Evolutionary conservation across 2,329 filamentous ascomycete genomes (phyloP).

Genomic region (Emergomyces orientalis): DNA sequence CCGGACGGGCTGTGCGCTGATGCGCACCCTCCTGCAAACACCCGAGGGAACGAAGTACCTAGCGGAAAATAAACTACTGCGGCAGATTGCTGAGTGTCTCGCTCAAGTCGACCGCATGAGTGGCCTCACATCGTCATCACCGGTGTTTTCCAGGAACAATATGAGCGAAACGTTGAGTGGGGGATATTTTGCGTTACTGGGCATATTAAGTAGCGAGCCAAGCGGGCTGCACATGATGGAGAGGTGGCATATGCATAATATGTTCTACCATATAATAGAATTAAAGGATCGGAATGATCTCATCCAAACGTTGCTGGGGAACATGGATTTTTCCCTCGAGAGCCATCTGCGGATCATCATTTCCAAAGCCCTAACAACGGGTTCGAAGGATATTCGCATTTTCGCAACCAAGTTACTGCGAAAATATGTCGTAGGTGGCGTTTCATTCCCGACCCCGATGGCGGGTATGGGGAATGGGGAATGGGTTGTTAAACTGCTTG

Average conservation of each 20-base stretch:
- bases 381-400: constrained; percentile 82
- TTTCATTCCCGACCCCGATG: constrained; percentile 32
- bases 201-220: constrained; percentile 70
- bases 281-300: constrained; percentile 83
- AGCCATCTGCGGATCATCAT: constrained; percentile 87
- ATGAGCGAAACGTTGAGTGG: constrained; percentile 79
- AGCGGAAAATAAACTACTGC: constrained; percentile 80
- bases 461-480: constrained; percentile 54
- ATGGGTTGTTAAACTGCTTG: constrained; percentile 93
- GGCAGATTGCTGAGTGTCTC: constrained; percentile 90
- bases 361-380: constrained; percentile 85
- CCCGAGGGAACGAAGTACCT: constrained; percentile 76
- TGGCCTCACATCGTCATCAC: constrained; percentile 58
- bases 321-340: constrained; percentile 82
- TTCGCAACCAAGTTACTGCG: constrained; percentile 78
- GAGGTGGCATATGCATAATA: constrained; percentile 96
- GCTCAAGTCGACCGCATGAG: constrained; percentile 86
- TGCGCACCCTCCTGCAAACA: constrained; percentile 78
- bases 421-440: constrained; percentile 65
- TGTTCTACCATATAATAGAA: constrained; percentile 98
- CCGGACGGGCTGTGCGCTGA: constrained; percentile 74
- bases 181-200: constrained; percentile 90
- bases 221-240: constrained; percentile 85
- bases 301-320: constrained; percentile 76
- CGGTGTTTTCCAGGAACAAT: constrained; percentile 78